Evolutionary conservation across 441 rosid genomes (phyloP), one percentile per base, ranked within the genome.

Genomic region (Dalechampia spathulata): DNA sequence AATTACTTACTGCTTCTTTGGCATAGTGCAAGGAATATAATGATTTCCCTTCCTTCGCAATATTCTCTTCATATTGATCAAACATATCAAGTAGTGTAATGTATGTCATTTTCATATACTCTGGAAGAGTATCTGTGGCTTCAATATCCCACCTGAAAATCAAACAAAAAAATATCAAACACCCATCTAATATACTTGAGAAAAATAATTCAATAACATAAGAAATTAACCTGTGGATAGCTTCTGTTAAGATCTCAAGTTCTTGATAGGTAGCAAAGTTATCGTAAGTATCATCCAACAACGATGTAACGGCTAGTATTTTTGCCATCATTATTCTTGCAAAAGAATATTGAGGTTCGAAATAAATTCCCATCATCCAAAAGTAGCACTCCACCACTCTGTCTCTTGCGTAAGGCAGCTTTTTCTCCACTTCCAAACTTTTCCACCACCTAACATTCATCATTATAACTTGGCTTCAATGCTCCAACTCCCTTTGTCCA

Each of bases 131-230:
- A 25, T 63, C 58, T 3, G 20, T 26, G 5, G 42, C 65, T 12
- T 17, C 27, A 7, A 61, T 41, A 21, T 75, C 77, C 75, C 81
- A 78, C 71, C 75, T 78, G 54, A 49, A 54, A 39, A 20, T 30
- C 8, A 12, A 55, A 43, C 8, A 40, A 7, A 52, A 19, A 27
- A 39, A 1, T 15, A 52, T 0, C 0, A 15, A n/a, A 7, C 20
- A 20, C 38, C 2, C 9, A 52, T 34, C 25, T 15, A 1, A 17
- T 15, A 14, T 6, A 4, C 38, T 3, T 13, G 16, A 58, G 14
- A 7, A 3, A 13, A 1, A 1, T 30, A 3, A 30, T 30, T 8
- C 34, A 30, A 30, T 8, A 30, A 4, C 34, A 30, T 30, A 3
- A 30, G 34, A 30, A 30, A 30, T 30, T 30, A 30, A 30, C 75